Evolutionary conservation across 768 basidiomycete species (phyloP).

Genomic region (Dioszegia aurantiaca): DNA sequence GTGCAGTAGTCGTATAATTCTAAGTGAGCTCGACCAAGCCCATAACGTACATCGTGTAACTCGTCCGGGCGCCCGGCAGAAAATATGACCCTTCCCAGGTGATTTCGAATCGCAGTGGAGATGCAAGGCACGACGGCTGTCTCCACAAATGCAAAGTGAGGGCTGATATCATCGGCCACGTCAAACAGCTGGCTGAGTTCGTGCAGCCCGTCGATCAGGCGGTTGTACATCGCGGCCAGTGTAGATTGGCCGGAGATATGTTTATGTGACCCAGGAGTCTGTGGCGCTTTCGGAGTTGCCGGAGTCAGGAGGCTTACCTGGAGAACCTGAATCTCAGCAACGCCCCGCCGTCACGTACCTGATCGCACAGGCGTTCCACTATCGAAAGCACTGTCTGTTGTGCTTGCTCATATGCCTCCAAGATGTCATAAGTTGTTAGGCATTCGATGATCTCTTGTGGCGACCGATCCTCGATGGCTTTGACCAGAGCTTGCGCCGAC

Average conservation of each 20-base stretch:
- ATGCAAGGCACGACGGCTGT: constrained; percentile 88
- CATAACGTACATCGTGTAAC: constrained; percentile 70
- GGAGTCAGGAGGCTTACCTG: constrained; percentile 58
- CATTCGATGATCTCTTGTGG: constrained; percentile 31
- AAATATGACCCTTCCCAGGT: constrained; percentile 78
- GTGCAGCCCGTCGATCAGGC: constrained; percentile 57
- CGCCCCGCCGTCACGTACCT: constrained; percentile 11
- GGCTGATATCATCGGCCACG: constrained; percentile 62
- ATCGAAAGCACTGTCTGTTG: constrained; percentile 63
- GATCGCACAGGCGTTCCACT: constrained; percentile 36
- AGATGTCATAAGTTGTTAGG: constrained; percentile 53
- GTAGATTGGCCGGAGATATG: constrained; percentile 61
- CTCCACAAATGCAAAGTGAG: constrained; percentile 77
- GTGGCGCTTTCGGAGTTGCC: constrained; percentile 72
- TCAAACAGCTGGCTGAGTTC: constrained; percentile 73
- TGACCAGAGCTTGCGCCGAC: constrained; percentile 75
- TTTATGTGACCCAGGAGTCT: constrained; percentile 59
- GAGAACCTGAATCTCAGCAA: constrained; percentile 64
- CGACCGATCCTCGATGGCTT: constrained; percentile 55
- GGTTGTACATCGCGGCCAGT: constrained; percentile 74
- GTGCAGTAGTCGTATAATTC: constrained; percentile 80
- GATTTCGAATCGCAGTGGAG: constrained; percentile 73
- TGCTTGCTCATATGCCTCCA: constrained; percentile 80
- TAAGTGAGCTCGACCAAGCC: constrained; percentile 48
- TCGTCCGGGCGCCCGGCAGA: constrained; percentile 88